phyloP scores from a whole-genome alignment of 1,284 basidiomycete species.

The Heterobasidion parviporum region DNA sequence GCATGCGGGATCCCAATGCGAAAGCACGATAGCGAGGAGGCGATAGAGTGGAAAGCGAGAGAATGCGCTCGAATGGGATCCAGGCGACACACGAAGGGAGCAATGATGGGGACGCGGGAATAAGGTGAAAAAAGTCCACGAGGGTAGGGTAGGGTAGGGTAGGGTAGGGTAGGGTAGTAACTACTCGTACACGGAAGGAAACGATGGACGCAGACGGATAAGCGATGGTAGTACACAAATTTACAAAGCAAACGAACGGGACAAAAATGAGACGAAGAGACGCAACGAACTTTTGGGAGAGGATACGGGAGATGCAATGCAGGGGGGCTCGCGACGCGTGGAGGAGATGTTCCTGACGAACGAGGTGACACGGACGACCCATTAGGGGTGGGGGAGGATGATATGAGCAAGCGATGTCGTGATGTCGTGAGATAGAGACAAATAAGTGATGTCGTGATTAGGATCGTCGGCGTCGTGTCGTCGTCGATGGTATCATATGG shows the following conservation, averaged over 20 bases:
- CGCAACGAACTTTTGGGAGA: neutral
- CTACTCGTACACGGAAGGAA: neutral
- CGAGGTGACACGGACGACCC: conserved; percentile 2
- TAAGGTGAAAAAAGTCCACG: neutral
- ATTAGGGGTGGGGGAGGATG: neutral
- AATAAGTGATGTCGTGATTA: conserved; percentile 5
- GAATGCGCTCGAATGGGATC: neutral
- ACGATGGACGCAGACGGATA: neutral
- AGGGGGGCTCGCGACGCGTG: neutral
- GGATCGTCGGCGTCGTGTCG: conserved; percentile 3
- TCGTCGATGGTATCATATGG: conserved; percentile 5
- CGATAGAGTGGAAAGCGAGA: neutral
- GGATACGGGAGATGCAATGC: neutral
- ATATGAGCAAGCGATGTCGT: neutral
- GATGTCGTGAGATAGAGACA: neutral
- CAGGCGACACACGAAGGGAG: neutral
- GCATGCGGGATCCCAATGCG: neutral
- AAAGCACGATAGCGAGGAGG: neutral
- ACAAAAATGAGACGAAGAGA: neutral
- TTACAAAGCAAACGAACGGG: neutral
- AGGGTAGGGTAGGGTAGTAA: neutral
- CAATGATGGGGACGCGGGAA: neutral
- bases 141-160: neutral
- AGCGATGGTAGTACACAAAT: neutral
- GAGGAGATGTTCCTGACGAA: conserved; percentile 1